A percentile compares a stretch with the other conserved stretches of the same genome.
phyloP scores from a whole-genome alignment of 2,329 filamentous ascomycete genomes.

The Colletotrichum godetiae region DNA sequence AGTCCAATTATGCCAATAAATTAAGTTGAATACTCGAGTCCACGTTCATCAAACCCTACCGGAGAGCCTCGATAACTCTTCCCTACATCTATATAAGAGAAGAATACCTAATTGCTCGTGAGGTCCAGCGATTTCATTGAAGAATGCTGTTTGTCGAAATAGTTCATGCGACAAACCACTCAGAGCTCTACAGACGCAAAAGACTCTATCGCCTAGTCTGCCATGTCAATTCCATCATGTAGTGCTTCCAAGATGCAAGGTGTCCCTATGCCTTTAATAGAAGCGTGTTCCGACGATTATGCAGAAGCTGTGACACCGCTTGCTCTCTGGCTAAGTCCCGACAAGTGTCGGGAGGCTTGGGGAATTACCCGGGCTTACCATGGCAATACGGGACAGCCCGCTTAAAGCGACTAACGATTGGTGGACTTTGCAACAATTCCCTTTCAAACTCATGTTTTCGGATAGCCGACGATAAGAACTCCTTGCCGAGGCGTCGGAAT shows the following conservation, averaged over 20 bases:
- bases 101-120: not conserved
- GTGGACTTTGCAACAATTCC: not conserved
- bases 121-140: not conserved
- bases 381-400: slow-evolving; percentile 18
- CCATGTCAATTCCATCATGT: not conserved
- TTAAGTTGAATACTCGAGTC: not conserved
- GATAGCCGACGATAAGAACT: slow-evolving; percentile 21
- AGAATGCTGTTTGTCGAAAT: not conserved
- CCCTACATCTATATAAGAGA: not conserved
- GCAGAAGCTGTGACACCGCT: not conserved
- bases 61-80: not conserved
- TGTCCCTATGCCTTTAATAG: not conserved
- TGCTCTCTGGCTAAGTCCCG: not conserved
- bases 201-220: not conserved
- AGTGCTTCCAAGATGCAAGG: not conserved
- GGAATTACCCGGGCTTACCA: not conserved
- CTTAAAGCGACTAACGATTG: slow-evolving; percentile 1
- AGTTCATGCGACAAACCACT: not conserved
- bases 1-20: not conserved
- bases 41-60: too few species aligned
- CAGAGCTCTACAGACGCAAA: not conserved
- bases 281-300: not conserved
- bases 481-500: not conserved
- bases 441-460: not conserved
- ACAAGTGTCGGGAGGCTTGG: not conserved